phyloP scores from a whole-genome alignment of 331 rosid genomes.

The Saraca asoca region DNA sequence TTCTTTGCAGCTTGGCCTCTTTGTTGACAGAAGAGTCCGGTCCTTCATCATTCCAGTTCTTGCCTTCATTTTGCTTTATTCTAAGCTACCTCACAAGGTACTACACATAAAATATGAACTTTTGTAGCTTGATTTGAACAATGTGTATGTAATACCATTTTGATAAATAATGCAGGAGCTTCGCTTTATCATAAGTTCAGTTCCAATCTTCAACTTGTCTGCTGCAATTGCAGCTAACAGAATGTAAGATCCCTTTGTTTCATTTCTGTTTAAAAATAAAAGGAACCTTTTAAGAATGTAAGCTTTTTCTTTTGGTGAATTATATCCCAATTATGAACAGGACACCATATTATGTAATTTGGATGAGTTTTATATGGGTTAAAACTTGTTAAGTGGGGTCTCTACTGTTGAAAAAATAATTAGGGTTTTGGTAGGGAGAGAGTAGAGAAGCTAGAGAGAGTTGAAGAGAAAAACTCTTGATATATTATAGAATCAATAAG shows the following conservation, averaged over 20 bases:
- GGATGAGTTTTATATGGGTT: background rate
- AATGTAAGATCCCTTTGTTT: slow-evolving; percentile 58
- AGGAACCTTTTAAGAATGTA: slow-evolving; percentile 6
- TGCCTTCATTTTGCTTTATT: slow-evolving; percentile 77
- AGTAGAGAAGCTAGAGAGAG: too few relatives aligned
- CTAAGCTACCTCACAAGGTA: slow-evolving; percentile 99
- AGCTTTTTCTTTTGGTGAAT: too few relatives aligned
- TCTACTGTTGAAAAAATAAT: too few relatives aligned
- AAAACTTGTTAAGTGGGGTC: too few relatives aligned
- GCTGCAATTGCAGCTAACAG: slow-evolving; percentile 82
- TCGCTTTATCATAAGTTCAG: slow-evolving; percentile 77
- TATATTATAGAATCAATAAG: too few relatives aligned
- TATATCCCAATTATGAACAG: too few relatives aligned
- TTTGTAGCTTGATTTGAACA: slow-evolving; percentile 11
- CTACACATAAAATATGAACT: slow-evolving; percentile 1
- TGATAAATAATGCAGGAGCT: slow-evolving; percentile 76
- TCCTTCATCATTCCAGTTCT: slow-evolving; percentile 63
- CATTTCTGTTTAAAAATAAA: background rate
- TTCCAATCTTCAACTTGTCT: slow-evolving; percentile 91
- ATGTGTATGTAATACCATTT: slow-evolving; percentile 19
- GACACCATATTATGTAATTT: background rate
- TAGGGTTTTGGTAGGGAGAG: too few relatives aligned
- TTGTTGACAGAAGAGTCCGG: slow-evolving; percentile 72
- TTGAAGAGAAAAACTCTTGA: too few relatives aligned
- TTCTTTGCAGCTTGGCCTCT: slow-evolving; percentile 76